phyloP scores from a whole-genome alignment of 352 stramenopile species.

The Globisporangium uncinulatum region DNA sequence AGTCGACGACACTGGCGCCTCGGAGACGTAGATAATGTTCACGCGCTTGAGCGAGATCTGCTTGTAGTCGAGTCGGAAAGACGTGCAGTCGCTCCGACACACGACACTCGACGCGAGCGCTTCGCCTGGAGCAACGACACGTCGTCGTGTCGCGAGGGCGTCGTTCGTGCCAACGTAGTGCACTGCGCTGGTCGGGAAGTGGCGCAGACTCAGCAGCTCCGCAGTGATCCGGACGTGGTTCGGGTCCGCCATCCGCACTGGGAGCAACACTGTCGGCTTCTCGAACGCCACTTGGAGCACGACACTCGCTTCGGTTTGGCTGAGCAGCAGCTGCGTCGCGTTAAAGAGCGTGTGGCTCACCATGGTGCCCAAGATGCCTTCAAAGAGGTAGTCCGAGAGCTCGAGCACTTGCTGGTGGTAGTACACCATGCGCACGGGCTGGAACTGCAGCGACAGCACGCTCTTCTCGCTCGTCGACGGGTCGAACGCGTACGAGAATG shows the following conservation, averaged over 20 bases:
- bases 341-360: conserved; percentile 63
- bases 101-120: conserved; percentile 24
- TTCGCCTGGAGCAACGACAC: conserved; percentile 19
- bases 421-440: conserved; percentile 72
- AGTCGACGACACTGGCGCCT: not conserved
- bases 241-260: conserved; percentile 42
- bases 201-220: conserved; percentile 42
- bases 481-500: conserved; percentile 26
- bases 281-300: conserved; percentile 44
- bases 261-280: conserved; percentile 64
- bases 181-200: conserved; percentile 56
- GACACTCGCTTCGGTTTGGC: conserved; percentile 51
- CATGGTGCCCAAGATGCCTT: conserved; percentile 71
- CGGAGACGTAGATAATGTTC: conserved; percentile 30
- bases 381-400: conserved; percentile 75
- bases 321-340: conserved; percentile 66
- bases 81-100: conserved; percentile 27
- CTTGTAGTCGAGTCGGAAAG: conserved; percentile 30
- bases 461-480: conserved; percentile 26
- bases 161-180: conserved; percentile 27
- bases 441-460: conserved; percentile 41
- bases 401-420: conserved; percentile 85
- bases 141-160: conserved; percentile 22
- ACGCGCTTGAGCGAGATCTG: conserved; percentile 45
- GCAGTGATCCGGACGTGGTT: conserved; percentile 59